Evolutionary conservation across 306 rosid genomes (phyloP).

Genomic region (Elaeagnus macrophylla): DNA sequence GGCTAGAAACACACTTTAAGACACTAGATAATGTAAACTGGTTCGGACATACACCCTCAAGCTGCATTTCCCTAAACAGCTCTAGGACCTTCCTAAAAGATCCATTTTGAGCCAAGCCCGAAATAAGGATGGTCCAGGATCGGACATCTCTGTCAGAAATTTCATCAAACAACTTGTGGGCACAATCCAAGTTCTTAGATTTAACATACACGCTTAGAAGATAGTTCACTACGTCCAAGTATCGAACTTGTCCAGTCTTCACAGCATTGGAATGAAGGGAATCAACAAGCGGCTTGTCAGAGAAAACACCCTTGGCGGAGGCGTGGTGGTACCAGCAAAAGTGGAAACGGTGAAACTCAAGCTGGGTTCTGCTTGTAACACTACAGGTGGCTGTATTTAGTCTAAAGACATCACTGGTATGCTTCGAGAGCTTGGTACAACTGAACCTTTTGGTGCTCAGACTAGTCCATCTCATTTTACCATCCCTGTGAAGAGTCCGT

Average conservation of each 20-base stretch:
- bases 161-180: slow-evolving; percentile 65
- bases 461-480: slow-evolving; percentile 31
- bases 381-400: neutral
- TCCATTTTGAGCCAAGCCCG: slow-evolving; percentile 51
- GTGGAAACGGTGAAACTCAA: slow-evolving; percentile 14
- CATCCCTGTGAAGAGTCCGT: neutral
- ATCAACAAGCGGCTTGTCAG: slow-evolving; percentile 12
- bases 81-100: slow-evolving; percentile 31
- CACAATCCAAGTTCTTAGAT: slow-evolving; percentile 35
- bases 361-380: neutral
- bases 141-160: slow-evolving; percentile 42
- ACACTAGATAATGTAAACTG: slow-evolving; percentile 59
- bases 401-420: slow-evolving; percentile 5
- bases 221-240: slow-evolving; percentile 31
- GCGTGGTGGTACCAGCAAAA: slow-evolving; percentile 35
- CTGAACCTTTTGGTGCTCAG: slow-evolving; percentile 10
- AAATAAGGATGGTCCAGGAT: slow-evolving; percentile 69
- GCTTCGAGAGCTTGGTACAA: slow-evolving; percentile 14
- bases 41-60: slow-evolving; percentile 51
- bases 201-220: slow-evolving; percentile 30
- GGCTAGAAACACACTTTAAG: slow-evolving; percentile 49
- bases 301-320: slow-evolving; percentile 13
- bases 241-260: slow-evolving; percentile 42
- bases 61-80: slow-evolving; percentile 60
- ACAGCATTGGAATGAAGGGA: slow-evolving; percentile 46